Evolutionary conservation across 495 filamentous ascomycete genomes (phyloP), one percentile per base, ranked within the genome.

Genomic region (Penicillium egyptiacum): DNA sequence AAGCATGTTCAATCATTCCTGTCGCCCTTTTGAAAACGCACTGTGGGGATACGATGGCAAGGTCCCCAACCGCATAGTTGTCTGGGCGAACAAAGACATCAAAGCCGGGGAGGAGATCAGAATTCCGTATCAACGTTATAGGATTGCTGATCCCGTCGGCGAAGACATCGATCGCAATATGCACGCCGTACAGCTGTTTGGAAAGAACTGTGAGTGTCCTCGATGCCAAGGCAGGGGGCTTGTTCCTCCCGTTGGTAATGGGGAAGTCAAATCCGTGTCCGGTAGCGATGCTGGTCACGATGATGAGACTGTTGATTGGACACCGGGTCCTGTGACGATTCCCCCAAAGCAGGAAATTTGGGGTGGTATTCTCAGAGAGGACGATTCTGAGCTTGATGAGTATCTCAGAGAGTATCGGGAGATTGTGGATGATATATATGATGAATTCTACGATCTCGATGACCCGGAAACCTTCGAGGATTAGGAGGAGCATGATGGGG

Each of bases 1-100:
- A 2, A 67, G 65, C 45, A 45, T 75, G 51, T 75, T 75, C 60
- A 70, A 73, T 33, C 70, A 70, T 50, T 59, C 59, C 11, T 74
- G 70, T 33, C 42, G 16, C 1, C 42, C 40, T 5, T 26, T 16
- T 5, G 17, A 58, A 9, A 73, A 72, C 40, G 66, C 72, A 6
- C 46, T 51, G 5, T 75, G 66, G 66, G 63, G 53, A 17, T 73
- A 64, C 37, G 61, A 70, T 30, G 28, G 33, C 4, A 23, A 50
- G 19, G 56, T 70, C 14, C 64, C 61, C 12, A 74, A 75, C 31
- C 70, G 66, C 8, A 30, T 75, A 12, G 37, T 73, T 22, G 51
- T 75, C 19, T 69, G 61, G 62, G 66, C 72, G 11, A 53, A 19
- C 10, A 57, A 55, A 16, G 40, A 62, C 28, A 70, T 75, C 39